These are phyloP conservation scores for Cucumis variabilis DNA, from an alignment of 331 rosid species.

Conservation along the genomic window DNA sequence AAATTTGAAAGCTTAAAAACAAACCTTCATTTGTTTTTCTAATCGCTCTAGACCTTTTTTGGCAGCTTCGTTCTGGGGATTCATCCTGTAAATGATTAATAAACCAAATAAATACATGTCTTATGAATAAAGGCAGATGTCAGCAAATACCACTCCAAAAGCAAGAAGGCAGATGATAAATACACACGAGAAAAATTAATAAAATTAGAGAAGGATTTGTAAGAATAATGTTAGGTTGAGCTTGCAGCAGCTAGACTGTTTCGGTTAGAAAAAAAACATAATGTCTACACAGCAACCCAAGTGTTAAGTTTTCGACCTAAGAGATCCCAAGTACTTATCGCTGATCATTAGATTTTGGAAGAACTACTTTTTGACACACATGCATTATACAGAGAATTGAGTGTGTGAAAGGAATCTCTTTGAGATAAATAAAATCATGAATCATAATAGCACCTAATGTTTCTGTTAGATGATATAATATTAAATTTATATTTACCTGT, in stretches of 20 bases:
- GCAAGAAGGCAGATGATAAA: slow-evolving; percentile 10
- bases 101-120: slow-evolving; percentile 15
- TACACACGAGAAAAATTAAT: neutral
- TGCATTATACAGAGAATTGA: neutral
- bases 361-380: neutral
- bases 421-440: slow-evolving; percentile 10
- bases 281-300: neutral
- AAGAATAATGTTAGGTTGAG: neutral
- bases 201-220: neutral
- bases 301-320: neutral
- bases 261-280: neutral
- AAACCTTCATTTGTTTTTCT: slow-evolving; percentile 98
- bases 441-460: neutral
- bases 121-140: neutral
- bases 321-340: neutral
- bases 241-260: neutral
- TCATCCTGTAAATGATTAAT: slow-evolving; percentile 66
- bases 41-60: slow-evolving; percentile 92
- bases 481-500: too few relatives aligned
- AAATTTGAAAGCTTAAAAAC: slow-evolving; percentile 7
- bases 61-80: slow-evolving; percentile 94
- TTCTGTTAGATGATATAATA: neutral
- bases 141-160: neutral
- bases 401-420: neutral
- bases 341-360: neutral